These are phyloP conservation scores for Liquidambar formosana DNA, from an alignment of 164 flowering plant species.

Conservation along the genomic window DNA sequence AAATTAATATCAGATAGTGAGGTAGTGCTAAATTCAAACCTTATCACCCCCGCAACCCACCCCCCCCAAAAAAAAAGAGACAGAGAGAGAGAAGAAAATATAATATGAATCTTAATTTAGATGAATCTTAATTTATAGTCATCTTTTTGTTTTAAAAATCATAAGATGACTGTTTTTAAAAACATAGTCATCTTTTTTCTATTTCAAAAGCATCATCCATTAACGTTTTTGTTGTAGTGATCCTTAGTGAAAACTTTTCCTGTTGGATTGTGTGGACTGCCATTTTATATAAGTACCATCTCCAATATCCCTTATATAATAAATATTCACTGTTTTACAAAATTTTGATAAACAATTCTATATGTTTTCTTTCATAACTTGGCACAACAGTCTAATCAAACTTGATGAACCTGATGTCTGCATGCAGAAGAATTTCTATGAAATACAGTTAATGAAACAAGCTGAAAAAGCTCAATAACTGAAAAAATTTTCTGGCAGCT, in stretches of 20 bases:
- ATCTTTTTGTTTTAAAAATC: too few species aligned
- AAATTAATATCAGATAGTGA: too few species aligned
- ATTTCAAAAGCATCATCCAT: too few species aligned
- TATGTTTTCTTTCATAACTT: background rate
- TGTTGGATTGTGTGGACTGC: constrained; percentile 88
- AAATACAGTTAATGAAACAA: background rate
- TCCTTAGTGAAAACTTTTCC: constrained; percentile 74
- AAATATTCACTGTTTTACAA: background rate
- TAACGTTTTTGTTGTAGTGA: too few species aligned
- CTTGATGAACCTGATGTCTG: background rate
- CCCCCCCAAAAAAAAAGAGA: too few species aligned
- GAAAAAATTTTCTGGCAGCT: background rate
- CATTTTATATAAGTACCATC: constrained; percentile 23
- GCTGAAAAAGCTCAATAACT: background rate
- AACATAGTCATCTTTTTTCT: too few species aligned
- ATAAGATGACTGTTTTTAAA: too few species aligned
- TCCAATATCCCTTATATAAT: background rate
- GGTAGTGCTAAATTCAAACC: too few species aligned
- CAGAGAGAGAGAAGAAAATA: too few species aligned
- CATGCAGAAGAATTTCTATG: background rate
- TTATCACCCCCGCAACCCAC: too few species aligned
- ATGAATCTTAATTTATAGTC: too few species aligned
- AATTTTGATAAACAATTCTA: background rate
- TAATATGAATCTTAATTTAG: too few species aligned
- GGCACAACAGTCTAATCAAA: background rate